Base-by-base conservation (phyloP, 176 grass and related monocot species). In the Avena atlantica region DNA sequence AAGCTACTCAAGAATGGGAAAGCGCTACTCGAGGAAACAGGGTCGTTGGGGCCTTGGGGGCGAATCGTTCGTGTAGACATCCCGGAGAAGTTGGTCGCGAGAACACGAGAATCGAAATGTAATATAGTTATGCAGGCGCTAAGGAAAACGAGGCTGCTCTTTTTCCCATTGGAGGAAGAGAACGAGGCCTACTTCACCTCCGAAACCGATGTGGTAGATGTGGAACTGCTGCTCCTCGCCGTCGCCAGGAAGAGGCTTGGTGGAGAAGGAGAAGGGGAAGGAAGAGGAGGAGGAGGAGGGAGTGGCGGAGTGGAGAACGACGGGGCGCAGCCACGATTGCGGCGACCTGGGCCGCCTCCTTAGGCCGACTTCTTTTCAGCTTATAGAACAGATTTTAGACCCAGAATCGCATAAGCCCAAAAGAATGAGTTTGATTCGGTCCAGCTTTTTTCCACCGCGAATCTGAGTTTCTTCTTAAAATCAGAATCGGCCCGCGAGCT, bases 231-330 rank as follows among this genome's bases (percentile, higher is more conserved):
- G 73, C 14, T 53, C 24, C 14, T 53, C 48, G 23, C 23, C 47
- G 72, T 74, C 70, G n/a, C 70, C 70, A n/a, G 45, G 45, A 74
- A 24, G 42, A 74, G 45, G 67, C 34, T 42, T 70, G 34, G 9
- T 45, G 69, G 19, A 21, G 69, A 71, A 59, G 19, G 40, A 42
- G 58, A 11, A 61, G 8, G 10, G 20, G 20, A 17, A 21, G 20
- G 20, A n/a, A 61, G 57, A 59, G 57, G 3, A n/a, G 55, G 13
- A 1, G 55, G 55, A 17, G 40, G 40, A 42, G 6, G 5, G 55
- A 20, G 55, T 12, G 55, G 55, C 55, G 16, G 55, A 58, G 6
- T 20, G 55, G 17, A 58, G 55, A 58, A 58, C 17, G 55, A 20
- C 17, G 17, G 55, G 55, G 55, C 55, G 17, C 6, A 58, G 17